These are phyloP conservation scores for Austroboletus eburneus DNA, from an alignment of 768 basidiomycete genomes.

Conservation along the genomic window DNA sequence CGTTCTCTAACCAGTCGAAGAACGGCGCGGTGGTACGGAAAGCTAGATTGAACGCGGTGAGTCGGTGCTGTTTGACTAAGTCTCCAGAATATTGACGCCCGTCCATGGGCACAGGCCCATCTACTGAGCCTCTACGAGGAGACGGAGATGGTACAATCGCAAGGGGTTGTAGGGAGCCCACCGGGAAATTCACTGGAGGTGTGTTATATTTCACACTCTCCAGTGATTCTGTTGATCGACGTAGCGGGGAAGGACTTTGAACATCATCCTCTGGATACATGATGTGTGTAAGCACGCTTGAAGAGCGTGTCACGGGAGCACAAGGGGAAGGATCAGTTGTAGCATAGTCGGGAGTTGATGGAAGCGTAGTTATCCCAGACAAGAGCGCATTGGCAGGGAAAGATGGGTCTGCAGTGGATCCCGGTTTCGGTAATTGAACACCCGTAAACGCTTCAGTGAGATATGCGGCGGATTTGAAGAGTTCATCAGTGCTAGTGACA, in stretches of 20 bases:
- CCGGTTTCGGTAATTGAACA: conserved; percentile 17
- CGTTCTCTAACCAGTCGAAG: conserved; percentile 74
- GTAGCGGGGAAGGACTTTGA: background rate
- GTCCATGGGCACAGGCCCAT: background rate
- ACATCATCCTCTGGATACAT: conserved; percentile 9
- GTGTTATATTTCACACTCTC: background rate
- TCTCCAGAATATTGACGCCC: background rate
- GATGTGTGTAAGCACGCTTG: conserved; percentile 21
- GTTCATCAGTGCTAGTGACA: conserved; percentile 59
- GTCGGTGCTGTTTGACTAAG: conserved; percentile 8
- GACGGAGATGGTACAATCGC: background rate
- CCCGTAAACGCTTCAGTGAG: conserved; percentile 61
- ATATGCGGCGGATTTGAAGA: conserved; percentile 72
- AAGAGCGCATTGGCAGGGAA: background rate
- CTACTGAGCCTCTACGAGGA: background rate
- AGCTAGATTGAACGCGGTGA: conserved; percentile 67
- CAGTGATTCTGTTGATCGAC: background rate
- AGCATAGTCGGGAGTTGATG: background rate
- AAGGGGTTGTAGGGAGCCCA: background rate
- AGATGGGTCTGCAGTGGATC: conserved; percentile 13
- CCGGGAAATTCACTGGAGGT: background rate
- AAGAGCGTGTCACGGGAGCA: conserved; percentile 15
- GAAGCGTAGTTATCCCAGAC: background rate
- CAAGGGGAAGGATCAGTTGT: background rate
- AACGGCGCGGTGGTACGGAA: conserved; percentile 52